These are phyloP conservation scores for Periconia macrospinosa DNA, from an alignment of 2,329 filamentous ascomycete species.

Conservation along the genomic window DNA sequence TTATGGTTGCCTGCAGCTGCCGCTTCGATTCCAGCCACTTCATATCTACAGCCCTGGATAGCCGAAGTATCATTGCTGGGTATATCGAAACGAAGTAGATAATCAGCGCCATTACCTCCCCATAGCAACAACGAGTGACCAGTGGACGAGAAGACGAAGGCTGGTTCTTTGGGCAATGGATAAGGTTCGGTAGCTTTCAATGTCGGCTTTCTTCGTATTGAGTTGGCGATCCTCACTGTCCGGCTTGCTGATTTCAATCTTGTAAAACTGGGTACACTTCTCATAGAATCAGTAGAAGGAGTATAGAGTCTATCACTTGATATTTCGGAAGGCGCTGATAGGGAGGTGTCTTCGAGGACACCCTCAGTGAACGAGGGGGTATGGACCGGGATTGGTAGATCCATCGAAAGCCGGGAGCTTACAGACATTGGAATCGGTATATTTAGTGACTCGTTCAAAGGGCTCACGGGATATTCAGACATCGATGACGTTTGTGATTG, in stretches of 20 bases:
- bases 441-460: constrained; percentile 25
- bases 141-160: constrained; percentile 33
- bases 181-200: constrained; percentile 15
- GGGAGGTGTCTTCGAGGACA: constrained; percentile 8
- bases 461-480: constrained; percentile 19
- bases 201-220: constrained; percentile 22
- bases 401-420: constrained; percentile 19
- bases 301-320: constrained; percentile 14
- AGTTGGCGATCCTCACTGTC: constrained; percentile 23
- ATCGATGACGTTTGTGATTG: constrained; percentile 12
- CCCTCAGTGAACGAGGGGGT: constrained; percentile 12
- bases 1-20: constrained; percentile 36
- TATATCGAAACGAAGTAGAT: constrained; percentile 34
- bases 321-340: constrained; percentile 15
- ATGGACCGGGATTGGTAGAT: constrained; percentile 27
- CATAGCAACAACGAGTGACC: constrained; percentile 25
- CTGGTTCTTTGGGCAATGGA: constrained; percentile 32
- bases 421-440: constrained; percentile 22
- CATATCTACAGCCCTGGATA: constrained; percentile 34
- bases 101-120: constrained; percentile 14
- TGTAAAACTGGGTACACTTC: constrained; percentile 14
- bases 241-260: constrained; percentile 23
- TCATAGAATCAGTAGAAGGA: constrained; percentile 17
- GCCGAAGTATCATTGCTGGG: constrained; percentile 24
- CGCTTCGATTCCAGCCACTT: constrained; percentile 34